phyloP scores from a whole-genome alignment of 2,329 filamentous ascomycete genomes.

The Exophiala dermatitidis region DNA sequence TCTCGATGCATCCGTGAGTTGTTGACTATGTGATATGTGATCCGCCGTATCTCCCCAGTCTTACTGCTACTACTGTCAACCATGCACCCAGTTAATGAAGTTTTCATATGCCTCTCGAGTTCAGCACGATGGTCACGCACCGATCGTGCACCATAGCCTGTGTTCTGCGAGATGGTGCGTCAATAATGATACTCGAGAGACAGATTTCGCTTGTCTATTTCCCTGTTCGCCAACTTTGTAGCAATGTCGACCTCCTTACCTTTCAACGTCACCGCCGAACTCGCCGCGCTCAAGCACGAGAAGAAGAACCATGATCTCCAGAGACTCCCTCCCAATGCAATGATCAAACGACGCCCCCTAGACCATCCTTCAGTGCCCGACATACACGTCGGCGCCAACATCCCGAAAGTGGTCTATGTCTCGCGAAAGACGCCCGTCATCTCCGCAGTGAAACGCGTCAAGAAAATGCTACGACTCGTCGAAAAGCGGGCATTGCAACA shows the following conservation, averaged over 20 bases:
- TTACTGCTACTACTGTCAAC: too few relatives aligned
- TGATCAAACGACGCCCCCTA: conserved; percentile 51
- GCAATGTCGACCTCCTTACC: conserved; percentile 1
- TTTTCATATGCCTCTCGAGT: too few relatives aligned
- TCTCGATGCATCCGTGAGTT: too few relatives aligned
- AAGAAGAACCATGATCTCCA: conserved; percentile 22
- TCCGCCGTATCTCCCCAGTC: too few relatives aligned
- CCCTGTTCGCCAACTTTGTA: too few relatives aligned
- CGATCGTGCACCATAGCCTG: too few relatives aligned
- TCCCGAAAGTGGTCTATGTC: conserved; percentile 52
- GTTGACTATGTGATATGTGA: too few relatives aligned
- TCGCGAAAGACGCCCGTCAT: conserved; percentile 51
- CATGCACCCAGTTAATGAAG: too few relatives aligned
- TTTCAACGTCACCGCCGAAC: conserved; percentile 17
- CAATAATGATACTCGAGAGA: too few relatives aligned
- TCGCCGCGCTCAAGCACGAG: conserved; percentile 19
- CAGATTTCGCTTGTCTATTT: too few relatives aligned
- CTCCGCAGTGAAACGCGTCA: conserved; percentile 52
- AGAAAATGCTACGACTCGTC: conserved; percentile 47
- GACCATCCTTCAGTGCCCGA: conserved; percentile 50
- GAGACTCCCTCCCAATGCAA: conserved; percentile 33
- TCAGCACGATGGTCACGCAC: too few relatives aligned
- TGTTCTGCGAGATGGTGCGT: too few relatives aligned
- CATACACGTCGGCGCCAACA: conserved; percentile 43
- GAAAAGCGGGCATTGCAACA: conserved; percentile 42